phyloP scores from a whole-genome alignment of 2,329 filamentous ascomycete species.

The Diaporthe sp. region DNA sequence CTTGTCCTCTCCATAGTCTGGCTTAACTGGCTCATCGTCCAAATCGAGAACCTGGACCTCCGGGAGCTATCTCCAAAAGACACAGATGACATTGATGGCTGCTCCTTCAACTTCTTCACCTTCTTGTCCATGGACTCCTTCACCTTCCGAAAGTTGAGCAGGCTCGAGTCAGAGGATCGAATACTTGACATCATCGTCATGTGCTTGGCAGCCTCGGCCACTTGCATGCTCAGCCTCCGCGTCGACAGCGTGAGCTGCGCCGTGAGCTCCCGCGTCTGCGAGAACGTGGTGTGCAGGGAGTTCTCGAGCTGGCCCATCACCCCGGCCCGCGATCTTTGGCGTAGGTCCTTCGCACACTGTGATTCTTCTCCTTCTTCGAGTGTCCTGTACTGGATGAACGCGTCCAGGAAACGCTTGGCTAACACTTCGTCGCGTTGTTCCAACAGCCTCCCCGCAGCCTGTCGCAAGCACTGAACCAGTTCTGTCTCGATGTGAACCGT shows the following conservation, averaged over 20 bases:
- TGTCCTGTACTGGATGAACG: not conserved
- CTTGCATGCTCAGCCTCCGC: not conserved
- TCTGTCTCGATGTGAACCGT: not conserved
- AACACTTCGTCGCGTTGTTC: not conserved
- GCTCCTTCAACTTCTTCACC: not conserved
- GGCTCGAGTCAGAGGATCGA: not conserved
- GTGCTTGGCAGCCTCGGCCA: not conserved
- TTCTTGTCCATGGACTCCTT: not conserved
- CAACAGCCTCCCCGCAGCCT: not conserved
- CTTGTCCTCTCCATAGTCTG: not conserved
- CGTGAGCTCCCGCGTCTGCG: not conserved
- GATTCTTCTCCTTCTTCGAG: not conserved
- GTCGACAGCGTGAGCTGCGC: not conserved
- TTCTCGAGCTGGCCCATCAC: not conserved
- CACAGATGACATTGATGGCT: not conserved
- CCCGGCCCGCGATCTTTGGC: not conserved
- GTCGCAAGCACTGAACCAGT: not conserved
- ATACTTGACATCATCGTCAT: not conserved
- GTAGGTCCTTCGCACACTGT: not conserved
- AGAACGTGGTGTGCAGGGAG: not conserved
- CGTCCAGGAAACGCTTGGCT: not conserved
- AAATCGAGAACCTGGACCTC: not conserved
- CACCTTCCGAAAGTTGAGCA: conserved; percentile 2
- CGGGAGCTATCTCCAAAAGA: not conserved
- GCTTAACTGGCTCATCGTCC: not conserved